Base-by-base conservation (phyloP, 1,139 yeast genomes). In the Protomyces macrosporus region DNA sequence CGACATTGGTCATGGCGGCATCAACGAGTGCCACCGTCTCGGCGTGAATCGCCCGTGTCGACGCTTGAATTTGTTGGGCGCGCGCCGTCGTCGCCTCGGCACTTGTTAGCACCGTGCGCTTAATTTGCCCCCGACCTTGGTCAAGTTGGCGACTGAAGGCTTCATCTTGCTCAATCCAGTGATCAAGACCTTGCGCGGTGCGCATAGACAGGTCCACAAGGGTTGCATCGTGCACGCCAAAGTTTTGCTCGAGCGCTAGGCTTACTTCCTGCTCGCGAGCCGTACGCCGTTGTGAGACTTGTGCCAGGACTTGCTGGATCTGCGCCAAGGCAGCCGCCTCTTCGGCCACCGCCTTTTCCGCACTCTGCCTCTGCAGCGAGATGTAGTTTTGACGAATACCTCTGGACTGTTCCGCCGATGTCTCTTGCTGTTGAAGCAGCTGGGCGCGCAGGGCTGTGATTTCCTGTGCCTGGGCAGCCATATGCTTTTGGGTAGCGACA, bases 401-500 rank as follows among this genome's bases (percentile, higher is more conserved):
- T 23, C 35, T 36, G 23, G 34, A 16, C 4, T 14, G 48, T 30
- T 42, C 48, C 16, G 67, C 57, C 7, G 67, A 64, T 9, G 45
- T 45, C 32, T 62, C 54, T 7, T 57, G 35, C 23, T 68, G 65
- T n/a, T 39, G 45, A 7, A 64, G 57, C 36, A 68, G 59, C 1
- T 62, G 66, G 1, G 62, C 62, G 36, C 66, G 69, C n/a, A 70
- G 54, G n/a, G 62, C 53, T 40, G 65, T 69, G 32, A 70, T 66
- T 40, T 68, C 70, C 32, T 58, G 57, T 7, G 65, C 54, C 53
- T 70, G 72, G 9, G 61, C 37, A 10, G 61, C 54, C 58, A 69
- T 53, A 45, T 68, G 70, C 32, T 59, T 60, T 37, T 70, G 69
- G 30, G 68, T 58, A 4, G 66, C 68, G n/a, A 63, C 70, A 62